Base-by-base conservation (phyloP, 2,329 filamentous ascomycete species). In the Calonectria hawksworthii region DNA sequence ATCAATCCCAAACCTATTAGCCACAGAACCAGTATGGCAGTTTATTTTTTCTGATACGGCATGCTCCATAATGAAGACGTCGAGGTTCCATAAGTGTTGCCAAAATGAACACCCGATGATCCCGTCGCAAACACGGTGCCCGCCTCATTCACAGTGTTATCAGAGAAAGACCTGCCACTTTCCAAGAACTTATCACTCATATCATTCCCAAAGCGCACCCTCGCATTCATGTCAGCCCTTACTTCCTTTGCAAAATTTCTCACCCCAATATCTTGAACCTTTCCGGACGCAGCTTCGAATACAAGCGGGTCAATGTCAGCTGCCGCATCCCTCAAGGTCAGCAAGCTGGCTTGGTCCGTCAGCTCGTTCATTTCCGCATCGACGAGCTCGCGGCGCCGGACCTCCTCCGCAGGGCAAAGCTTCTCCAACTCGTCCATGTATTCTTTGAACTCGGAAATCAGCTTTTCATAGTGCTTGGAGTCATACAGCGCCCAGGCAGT, bases 371-470 rank as follows among this genome's bases (percentile, higher is more conserved):
- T 77, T 52, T 82, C 80, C 10, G 74, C 34, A 52, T 76, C 50
- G 1, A 75, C 79, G 8, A 82, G 66, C 14, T 41, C 64, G 18
- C 69, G 76, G 66, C 72, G 71, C 28, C 36, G 70, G 21, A 14
- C 51, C 54, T 82, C 74, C 32, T 74, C 38, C 30, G 54, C 59
- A 38, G 51, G 81, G 70, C 68, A 75, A 71, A 80, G 70, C 38
- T 77, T 79, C 64, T 83, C 82, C 16, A 84, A 64, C 2, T 80
- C 77, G 21, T 82, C 78, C 1, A 83, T 56, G 8, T 80, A 78
- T 21, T 34, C 74, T 3, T 59, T 72, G 14, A 83, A 75, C 18
- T 81, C 59, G 3, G 70, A 59, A 8, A 83, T 66, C 4, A 83
- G 52, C 54, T 68, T 77, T 0, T 79, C 77, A 34, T 82, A 76